These are phyloP conservation scores for Wickerhamomyces tratensis DNA, from an alignment of 805 yeast genomes.

Conservation along the genomic window DNA sequence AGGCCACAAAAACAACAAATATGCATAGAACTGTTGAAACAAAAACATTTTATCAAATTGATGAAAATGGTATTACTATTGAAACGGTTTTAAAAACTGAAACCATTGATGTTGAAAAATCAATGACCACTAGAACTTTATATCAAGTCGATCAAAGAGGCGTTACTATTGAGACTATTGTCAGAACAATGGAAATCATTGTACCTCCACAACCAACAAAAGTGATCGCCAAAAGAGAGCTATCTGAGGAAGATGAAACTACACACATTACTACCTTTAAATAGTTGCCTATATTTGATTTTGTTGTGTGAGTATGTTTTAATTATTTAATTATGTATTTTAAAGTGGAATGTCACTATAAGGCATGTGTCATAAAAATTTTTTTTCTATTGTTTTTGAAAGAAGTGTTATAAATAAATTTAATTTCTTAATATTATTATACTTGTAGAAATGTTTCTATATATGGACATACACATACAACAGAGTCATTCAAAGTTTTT, in stretches of 20 bases:
- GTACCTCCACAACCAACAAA: background rate
- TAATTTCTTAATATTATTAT: no score
- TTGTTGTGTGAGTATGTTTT: no score
- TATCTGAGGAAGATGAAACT: background rate
- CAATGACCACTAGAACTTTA: conserved; percentile 11
- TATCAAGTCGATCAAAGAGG: conserved; percentile 20
- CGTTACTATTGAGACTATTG: conserved; percentile 4
- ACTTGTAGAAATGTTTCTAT: no score
- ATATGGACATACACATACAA: background rate
- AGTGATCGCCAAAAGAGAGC: background rate
- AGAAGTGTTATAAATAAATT: no score
- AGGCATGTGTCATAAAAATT: no score
- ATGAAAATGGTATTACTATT: conserved; percentile 16
- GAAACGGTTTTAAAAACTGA: conserved; percentile 20
- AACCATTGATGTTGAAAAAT: conserved; percentile 1
- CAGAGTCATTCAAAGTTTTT: conserved; percentile 10
- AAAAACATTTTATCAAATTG: conserved; percentile 17
- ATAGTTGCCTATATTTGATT: no score
- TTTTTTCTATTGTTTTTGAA: no score
- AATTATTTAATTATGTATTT: no score
- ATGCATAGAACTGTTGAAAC: conserved; percentile 6
- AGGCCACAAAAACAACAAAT: conserved; percentile 6
- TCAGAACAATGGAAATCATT: background rate
- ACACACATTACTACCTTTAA: no score
- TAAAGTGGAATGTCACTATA: no score